Evolutionary conservation across 2,329 filamentous ascomycete genomes (phyloP).

Genomic region (Venturiaceae sp.): DNA sequence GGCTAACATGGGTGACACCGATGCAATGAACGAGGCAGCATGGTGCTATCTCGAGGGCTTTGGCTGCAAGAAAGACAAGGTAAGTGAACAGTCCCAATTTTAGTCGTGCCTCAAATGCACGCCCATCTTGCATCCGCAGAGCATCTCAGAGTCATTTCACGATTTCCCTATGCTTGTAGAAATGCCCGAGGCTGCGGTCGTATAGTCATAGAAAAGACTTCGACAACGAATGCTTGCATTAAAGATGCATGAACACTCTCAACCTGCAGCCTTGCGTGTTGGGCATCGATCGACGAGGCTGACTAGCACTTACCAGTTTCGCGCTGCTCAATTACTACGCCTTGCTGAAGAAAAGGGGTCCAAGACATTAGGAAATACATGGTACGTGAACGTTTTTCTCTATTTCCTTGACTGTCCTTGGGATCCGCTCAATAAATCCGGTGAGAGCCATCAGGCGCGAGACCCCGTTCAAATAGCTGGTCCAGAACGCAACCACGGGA

Average conservation of each 20-base stretch:
- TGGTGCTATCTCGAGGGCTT: slow-evolving; percentile 98
- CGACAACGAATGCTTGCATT: not conserved
- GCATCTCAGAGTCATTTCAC: not conserved
- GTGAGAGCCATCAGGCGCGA: slow-evolving; percentile 1
- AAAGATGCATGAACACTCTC: not conserved
- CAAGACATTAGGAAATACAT: slow-evolving; percentile 88
- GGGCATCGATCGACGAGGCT: slow-evolving; percentile 21
- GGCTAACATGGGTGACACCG: slow-evolving; percentile 89
- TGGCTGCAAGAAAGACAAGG: slow-evolving; percentile 97
- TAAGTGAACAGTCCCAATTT: slow-evolving; percentile 40
- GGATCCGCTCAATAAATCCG: not conserved
- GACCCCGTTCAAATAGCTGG: not conserved
- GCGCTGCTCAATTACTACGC: slow-evolving; percentile 82
- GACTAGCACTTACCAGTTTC: slow-evolving; percentile 45
- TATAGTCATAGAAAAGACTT: not conserved
- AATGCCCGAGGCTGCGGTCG: not conserved
- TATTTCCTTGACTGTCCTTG: not conserved
- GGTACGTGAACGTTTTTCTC: slow-evolving; percentile 50
- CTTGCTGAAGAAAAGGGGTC: slow-evolving; percentile 80
- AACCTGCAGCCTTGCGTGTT: slow-evolving; percentile 16
- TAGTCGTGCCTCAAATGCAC: not conserved
- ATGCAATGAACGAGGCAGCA: slow-evolving; percentile 94
- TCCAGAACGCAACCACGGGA: not conserved
- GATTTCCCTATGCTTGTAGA: not conserved
- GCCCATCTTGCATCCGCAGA: not conserved